Percentiles rank a stretch among this genome's conserved stretches.
These are phyloP conservation scores for Angomonas ambiguus DNA, from an alignment of 208 protist species.

Conservation along the genomic window DNA sequence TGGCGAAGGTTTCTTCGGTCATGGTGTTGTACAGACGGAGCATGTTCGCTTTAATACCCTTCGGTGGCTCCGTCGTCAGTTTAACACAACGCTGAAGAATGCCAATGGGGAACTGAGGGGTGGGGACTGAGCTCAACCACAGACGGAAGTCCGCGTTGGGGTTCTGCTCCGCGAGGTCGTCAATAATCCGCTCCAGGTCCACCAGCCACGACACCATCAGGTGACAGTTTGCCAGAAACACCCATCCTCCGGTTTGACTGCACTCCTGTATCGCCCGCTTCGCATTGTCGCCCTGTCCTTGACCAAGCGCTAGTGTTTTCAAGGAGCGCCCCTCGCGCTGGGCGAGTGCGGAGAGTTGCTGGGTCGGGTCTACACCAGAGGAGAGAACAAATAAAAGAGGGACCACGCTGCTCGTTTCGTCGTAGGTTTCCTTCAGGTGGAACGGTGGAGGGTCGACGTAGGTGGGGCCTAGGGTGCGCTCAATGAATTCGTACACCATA, in stretches of 20 bases:
- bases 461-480: constrained; percentile 88
- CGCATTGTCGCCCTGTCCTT: constrained; percentile 96
- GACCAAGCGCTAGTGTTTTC: constrained; percentile 94
- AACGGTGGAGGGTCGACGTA: constrained; percentile 97
- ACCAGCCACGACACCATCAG: constrained; percentile 96
- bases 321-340: constrained; percentile 78
- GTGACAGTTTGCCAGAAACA: constrained; percentile 99
- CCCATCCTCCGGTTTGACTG: constrained; percentile 94
- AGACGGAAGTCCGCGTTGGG: constrained; percentile 97
- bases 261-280: constrained; percentile 91
- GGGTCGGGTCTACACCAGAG: constrained; percentile 96
- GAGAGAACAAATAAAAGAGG: constrained; percentile 98
- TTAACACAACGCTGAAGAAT: constrained; percentile 96
- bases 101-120: constrained; percentile 95
- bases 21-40: constrained; percentile 94
- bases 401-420: constrained; percentile 88
- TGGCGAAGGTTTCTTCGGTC: constrained; percentile 86
- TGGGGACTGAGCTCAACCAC: constrained; percentile 98
- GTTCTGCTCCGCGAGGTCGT: constrained; percentile 81
- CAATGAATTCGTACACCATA: constrained; percentile 96
- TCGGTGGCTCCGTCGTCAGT: constrained; percentile 98
- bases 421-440: constrained; percentile 94
- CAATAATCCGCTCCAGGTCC: constrained; percentile 97
- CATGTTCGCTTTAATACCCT: constrained; percentile 97
- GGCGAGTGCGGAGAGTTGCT: constrained; percentile 89